phyloP scores from a whole-genome alignment of 1,139 yeast species.

The Hansenula lynferdii region DNA sequence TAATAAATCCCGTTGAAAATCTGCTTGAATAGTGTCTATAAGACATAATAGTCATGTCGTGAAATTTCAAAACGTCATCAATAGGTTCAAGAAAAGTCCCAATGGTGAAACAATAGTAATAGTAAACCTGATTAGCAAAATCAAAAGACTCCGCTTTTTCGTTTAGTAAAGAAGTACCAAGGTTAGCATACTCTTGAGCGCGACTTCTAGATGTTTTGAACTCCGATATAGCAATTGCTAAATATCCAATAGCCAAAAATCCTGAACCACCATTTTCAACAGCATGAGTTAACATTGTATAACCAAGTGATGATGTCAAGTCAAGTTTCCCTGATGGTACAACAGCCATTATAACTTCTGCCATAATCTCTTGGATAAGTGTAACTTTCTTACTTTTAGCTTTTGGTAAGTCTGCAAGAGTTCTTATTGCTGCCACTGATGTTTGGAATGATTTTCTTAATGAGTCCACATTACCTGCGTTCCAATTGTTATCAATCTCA shows the following conservation, averaged over 20 bases:
- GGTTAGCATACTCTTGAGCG: constrained; percentile 34
- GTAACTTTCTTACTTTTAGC: constrained; percentile 29
- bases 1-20: constrained; percentile 9
- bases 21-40: constrained; percentile 11
- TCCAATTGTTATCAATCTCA: constrained; percentile 24
- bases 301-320: constrained; percentile 23
- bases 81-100: constrained; percentile 43
- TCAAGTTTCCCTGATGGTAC: constrained; percentile 19
- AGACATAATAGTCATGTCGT: constrained; percentile 8
- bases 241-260: constrained; percentile 27
- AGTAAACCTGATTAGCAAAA: constrained; percentile 38
- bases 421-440: constrained; percentile 39
- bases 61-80: constrained; percentile 30
- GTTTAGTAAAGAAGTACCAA: constrained; percentile 38
- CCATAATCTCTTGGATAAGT: constrained; percentile 39
- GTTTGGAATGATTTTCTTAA: constrained; percentile 34
- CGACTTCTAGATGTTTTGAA: constrained; percentile 27
- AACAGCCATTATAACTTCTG: constrained; percentile 34
- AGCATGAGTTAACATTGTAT: constrained; percentile 26
- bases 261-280: constrained; percentile 30
- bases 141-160: constrained; percentile 34
- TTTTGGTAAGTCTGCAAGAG: constrained; percentile 25
- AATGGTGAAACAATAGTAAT: constrained; percentile 37
- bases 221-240: constrained; percentile 28
- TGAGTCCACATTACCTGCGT: constrained; percentile 22